Conservation (phyloP, 805 yeast genomes). For the Wickerhamiella hasegawae region DNA sequence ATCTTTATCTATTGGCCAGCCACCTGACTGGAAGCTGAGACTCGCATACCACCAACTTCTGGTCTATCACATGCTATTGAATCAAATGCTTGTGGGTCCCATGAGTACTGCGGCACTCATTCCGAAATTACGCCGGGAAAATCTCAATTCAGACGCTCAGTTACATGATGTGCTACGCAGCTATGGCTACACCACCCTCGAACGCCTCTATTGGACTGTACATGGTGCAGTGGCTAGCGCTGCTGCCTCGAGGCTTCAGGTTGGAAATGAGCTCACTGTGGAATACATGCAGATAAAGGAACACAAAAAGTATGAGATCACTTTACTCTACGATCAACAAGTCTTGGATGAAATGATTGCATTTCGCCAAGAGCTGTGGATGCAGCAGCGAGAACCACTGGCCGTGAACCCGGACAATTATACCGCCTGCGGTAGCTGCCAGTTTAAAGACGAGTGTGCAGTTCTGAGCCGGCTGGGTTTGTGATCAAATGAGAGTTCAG, state of each 20-base stretch:
- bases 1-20: neutral
- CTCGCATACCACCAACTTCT: constrained; percentile 22
- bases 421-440: neutral
- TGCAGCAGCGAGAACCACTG: neutral
- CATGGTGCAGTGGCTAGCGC: neutral
- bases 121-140: neutral
- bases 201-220: neutral
- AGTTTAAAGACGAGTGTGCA: neutral
- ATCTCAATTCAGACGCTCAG: neutral
- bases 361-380: neutral
- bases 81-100: constrained; percentile 2
- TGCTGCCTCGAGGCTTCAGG: neutral
- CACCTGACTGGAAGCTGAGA: constrained; percentile 10
- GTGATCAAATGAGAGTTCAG: no score
- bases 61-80: constrained; percentile 15
- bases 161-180: neutral
- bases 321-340: neutral
- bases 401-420: neutral
- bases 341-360: neutral
- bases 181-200: neutral
- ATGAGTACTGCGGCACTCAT: neutral
- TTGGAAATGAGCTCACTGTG: no score
- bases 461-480: neutral
- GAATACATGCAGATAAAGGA: no score
- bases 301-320: neutral